Evolutionary conservation across 2,329 filamentous ascomycete genomes (phyloP), one percentile per base, ranked within the genome.

Genomic region (Diaporthe aspalathi): DNA sequence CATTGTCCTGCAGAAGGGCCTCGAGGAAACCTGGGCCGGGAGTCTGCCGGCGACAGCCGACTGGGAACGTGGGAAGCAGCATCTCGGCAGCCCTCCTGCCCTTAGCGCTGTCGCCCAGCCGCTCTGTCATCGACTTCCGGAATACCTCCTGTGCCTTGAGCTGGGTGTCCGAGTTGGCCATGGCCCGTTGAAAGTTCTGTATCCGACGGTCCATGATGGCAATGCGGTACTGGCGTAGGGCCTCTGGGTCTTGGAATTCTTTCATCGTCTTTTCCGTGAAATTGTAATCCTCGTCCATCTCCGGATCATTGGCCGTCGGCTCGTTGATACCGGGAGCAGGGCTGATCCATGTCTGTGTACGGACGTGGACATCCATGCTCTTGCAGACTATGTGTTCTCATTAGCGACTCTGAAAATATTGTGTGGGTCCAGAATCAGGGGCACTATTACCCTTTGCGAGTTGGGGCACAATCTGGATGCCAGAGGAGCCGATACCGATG

Each of bases 21-120:
- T 84, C 82, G 47, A 84, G 77, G 75, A 83, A 84, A 7, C 83
- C 82, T 57, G 81, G 79, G 1, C 83, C 83, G 0, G 83, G 84
- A 0, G 83, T 81, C 47, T 84, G 80, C 0, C 82, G 81, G 67
- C 79, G 80, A 76, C 79, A 84, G 16, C 86, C 85, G 6, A 83
- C 82, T 3, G 80, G 79, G 79, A 84, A 87, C 73, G 76, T 0
- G 76, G 78, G 2, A 70, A 72, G 29, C 78, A 73, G 40, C 71
- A 71, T 16, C 75, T 71, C 12, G 67, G 70, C 27, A 69, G 24
- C 16, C 70, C 68, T 43, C 35, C 20, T 43, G 3, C 54, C 54
- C 54, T 57, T 57, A 24, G 72, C 54, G 22, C 57, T 50, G 17
- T 78, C 76, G 8, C 76, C 60, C 7, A 84, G 77, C 0, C 45